phyloP scores from a whole-genome alignment of 768 basidiomycete species.

The Leccinum ochraceum region DNA sequence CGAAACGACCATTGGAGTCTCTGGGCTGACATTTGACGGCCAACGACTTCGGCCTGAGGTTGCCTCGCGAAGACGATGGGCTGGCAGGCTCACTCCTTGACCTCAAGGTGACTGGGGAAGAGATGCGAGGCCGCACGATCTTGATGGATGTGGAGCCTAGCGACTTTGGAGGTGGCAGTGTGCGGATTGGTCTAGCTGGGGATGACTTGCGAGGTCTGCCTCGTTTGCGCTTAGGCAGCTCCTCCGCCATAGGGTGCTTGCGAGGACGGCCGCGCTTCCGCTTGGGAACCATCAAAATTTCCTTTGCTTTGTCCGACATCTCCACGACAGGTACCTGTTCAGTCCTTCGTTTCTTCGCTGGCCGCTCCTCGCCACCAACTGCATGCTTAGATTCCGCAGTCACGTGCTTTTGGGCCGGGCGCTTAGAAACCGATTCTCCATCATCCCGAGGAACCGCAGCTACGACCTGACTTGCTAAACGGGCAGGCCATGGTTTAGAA shows the following conservation, averaged over 20 bases:
- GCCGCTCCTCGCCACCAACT: conserved; percentile 42
- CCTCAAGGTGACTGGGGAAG: conserved; percentile 24
- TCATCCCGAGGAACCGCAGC: conserved; percentile 49
- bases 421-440: conserved; percentile 38
- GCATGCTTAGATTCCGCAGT: conserved; percentile 58
- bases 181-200: conserved; percentile 11
- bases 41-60: conserved; percentile 42
- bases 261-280: conserved; percentile 38
- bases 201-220: conserved; percentile 37
- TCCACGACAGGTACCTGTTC: conserved; percentile 34
- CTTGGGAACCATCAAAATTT: conserved; percentile 33
- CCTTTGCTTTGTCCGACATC: conserved; percentile 37
- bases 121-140: conserved; percentile 10
- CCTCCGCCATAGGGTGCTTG: conserved; percentile 34
- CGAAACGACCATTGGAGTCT: conserved; percentile 65
- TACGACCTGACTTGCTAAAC: conserved; percentile 50
- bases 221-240: conserved; percentile 36
- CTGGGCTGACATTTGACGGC: conserved; percentile 57
- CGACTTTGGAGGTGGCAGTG: conserved; percentile 14
- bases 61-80: conserved; percentile 26
- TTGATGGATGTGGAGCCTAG: conserved; percentile 13
- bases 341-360: conserved; percentile 52
- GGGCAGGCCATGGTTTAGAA: conserved; percentile 67
- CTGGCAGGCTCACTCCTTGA: conserved; percentile 25
- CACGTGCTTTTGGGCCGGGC: conserved; percentile 52